Base-by-base conservation (phyloP, 1,139 yeast genomes). In the Diutina sp. region DNA sequence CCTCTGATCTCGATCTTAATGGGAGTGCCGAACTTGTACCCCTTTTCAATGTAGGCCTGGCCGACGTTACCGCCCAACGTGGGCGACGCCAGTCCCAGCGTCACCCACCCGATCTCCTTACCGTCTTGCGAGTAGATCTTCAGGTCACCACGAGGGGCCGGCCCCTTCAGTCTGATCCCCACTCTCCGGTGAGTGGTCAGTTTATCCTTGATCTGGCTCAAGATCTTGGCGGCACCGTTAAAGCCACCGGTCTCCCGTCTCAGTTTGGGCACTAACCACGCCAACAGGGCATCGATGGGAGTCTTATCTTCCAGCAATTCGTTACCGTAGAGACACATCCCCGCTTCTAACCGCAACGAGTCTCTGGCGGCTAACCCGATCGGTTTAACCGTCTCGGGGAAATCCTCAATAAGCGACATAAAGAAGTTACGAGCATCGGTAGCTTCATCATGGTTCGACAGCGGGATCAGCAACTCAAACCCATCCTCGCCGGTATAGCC, bases 401-500 rank as follows among this genome's bases (percentile, higher is more conserved):
- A 72, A 55, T 78, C 78, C 56, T 74, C 79, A 55, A 90, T 71
- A 58, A 93, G 71, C 14, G 80, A 73, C 60, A 79, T 73, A 58
- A 95, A 84, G 63, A 93, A 82, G 3, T 79, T 82, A 55, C 74
- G 70, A 2, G 93, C 84, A 58, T 71, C 67, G 45, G 65, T 61
- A 6, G 66, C 61, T 56, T 82, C 82, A 6, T 70, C 68, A 11
- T 71, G 72, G 57, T 79, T 78, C 14, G 69, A 58, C 3, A 79
- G 74, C 18, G 93, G 89, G 59, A 93, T 84, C 11, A 96, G 86
- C 60, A 93, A 80, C 67, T 93, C 99, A 69, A 93, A 91, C 1
- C 99, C 99, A 68, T 93, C 99, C 71, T 93, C 99, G 38, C 99
- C 99, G 4, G 99, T 93, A 73, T 93, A 93, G 0, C 99, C 99